Percentiles rank a stretch among this genome's conserved stretches.
Evolutionary conservation across 1,139 yeast genomes (phyloP).

Genomic region (Geotrichum restrictum): DNA sequence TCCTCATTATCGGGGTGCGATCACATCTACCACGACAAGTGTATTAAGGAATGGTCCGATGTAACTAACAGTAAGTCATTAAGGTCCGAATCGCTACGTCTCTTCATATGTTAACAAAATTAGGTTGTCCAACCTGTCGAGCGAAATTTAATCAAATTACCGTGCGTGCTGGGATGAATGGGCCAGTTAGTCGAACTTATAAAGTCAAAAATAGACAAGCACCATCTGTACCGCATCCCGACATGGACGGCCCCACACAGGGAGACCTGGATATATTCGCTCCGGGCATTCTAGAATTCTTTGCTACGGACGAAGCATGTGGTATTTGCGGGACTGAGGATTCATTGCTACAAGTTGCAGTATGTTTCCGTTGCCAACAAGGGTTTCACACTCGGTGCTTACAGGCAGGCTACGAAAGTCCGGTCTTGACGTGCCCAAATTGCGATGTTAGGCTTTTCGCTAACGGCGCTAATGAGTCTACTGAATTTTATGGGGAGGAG

Average conservation of each 20-base stretch:
- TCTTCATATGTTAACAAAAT: slow-evolving; percentile 6
- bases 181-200: slow-evolving; percentile 22
- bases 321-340: slow-evolving; percentile 11
- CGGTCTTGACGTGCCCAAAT: slow-evolving; percentile 7
- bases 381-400: slow-evolving; percentile 13
- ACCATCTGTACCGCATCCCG: slow-evolving; percentile 20
- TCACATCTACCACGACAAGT: slow-evolving; percentile 48
- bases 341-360: slow-evolving; percentile 5
- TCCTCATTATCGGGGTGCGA: slow-evolving; percentile 37
- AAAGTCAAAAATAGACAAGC: slow-evolving; percentile 18
- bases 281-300: not conserved
- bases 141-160: slow-evolving; percentile 32
- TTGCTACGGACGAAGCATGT: slow-evolving; percentile 1
- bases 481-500: not conserved
- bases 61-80: slow-evolving; percentile 45
- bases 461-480: not conserved
- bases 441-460: slow-evolving; percentile 3
- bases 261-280: not conserved
- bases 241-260: slow-evolving; percentile 13
- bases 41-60: slow-evolving; percentile 49
- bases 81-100: not conserved
- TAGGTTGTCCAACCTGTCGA: slow-evolving; percentile 53
- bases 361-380: slow-evolving; percentile 14
- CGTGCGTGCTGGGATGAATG: slow-evolving; percentile 23
- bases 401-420: not conserved